phyloP scores from a whole-genome alignment of 306 rosid species.

The Vigna angularis region DNA sequence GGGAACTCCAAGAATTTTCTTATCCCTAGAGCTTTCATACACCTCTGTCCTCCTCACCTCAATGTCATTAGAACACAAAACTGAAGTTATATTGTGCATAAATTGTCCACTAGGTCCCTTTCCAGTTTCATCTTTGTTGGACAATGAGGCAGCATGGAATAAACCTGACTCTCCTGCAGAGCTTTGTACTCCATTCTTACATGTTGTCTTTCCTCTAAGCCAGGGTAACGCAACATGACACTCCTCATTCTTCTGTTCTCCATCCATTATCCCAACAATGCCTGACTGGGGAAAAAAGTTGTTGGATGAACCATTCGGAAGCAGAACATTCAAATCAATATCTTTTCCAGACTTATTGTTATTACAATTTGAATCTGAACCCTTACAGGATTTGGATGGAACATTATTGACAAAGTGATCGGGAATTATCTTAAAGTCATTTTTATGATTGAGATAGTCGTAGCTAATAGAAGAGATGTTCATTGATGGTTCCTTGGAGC shows the following conservation, averaged over 20 bases:
- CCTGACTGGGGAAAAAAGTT: slow-evolving; percentile 46
- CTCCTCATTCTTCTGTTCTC: slow-evolving; percentile 61
- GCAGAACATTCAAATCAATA: slow-evolving; percentile 72
- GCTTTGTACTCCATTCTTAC: slow-evolving; percentile 59
- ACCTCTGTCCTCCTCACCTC: slow-evolving; percentile 56
- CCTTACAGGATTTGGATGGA: slow-evolving; percentile 52
- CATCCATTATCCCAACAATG: slow-evolving; percentile 51
- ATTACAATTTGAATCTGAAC: slow-evolving; percentile 59
- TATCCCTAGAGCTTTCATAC: slow-evolving; percentile 52
- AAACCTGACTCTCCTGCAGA: slow-evolving; percentile 52
- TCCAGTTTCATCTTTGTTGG: slow-evolving; percentile 54
- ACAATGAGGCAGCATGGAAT: slow-evolving; percentile 48
- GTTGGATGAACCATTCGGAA: slow-evolving; percentile 63
- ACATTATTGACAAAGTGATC: slow-evolving; percentile 50
- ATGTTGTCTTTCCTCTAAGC: slow-evolving; percentile 63
- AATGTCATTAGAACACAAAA: slow-evolving; percentile 54
- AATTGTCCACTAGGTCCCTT: slow-evolving; percentile 37
- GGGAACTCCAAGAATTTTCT: slow-evolving; percentile 75
- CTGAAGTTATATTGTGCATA: slow-evolving; percentile 49
- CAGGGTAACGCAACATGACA: slow-evolving; percentile 65
- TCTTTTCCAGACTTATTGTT: slow-evolving; percentile 63
- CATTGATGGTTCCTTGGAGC: slow-evolving; percentile 63
- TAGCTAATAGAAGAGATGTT: slow-evolving; percentile 63
- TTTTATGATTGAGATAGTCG: slow-evolving; percentile 60
- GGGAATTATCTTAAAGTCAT: slow-evolving; percentile 53